Conservation (phyloP, 140 eudicot species). For the Stevia rebaudiana region DNA sequence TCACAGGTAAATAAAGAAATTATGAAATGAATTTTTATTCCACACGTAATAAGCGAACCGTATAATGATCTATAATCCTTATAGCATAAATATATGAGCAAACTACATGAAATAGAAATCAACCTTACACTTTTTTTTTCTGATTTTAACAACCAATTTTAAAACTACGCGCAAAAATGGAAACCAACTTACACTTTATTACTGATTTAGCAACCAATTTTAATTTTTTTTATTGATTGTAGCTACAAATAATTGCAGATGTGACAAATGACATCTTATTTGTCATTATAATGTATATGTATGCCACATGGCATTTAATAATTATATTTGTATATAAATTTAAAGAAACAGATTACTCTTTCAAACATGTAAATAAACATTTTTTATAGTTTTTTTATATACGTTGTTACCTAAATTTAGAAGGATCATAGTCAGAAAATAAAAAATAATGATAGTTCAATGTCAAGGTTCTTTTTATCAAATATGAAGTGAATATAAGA, state of each 20-base stretch:
- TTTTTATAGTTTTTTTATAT: not conserved
- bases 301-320: not conserved
- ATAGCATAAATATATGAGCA: not conserved
- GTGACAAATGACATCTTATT: not conserved
- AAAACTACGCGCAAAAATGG: not conserved
- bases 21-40: not conserved
- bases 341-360: not conserved
- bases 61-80: not conserved
- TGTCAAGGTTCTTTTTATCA: not conserved
- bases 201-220: not conserved
- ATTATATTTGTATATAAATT: not conserved
- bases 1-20: not conserved
- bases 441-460: not conserved
- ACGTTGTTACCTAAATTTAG: not conserved
- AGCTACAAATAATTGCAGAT: not conserved
- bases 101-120: not conserved
- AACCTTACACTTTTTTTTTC: not conserved
- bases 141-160: not conserved
- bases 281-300: not conserved
- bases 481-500: not conserved
- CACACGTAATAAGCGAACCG: not conserved
- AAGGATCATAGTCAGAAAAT: too few relatives aligned
- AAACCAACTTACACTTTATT: not conserved
- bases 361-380: not conserved
- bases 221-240: not conserved